These are phyloP conservation scores for Zoysia matrella DNA, from an alignment of 202 grass and related monocot genomes.

Conservation along the genomic window DNA sequence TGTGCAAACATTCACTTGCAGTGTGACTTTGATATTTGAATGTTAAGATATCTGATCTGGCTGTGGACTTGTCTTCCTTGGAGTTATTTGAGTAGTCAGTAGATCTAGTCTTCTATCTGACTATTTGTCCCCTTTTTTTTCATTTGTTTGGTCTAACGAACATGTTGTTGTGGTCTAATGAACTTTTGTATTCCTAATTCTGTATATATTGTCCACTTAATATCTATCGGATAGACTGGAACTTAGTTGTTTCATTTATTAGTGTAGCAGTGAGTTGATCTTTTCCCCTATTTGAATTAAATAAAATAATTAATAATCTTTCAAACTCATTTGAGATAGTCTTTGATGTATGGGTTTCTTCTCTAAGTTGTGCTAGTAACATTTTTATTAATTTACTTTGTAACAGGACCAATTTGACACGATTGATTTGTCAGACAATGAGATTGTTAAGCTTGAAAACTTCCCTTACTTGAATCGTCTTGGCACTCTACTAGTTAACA, in stretches of 20 bases:
- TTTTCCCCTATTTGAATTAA: background rate
- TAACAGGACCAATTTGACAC: slow-evolving; percentile 96
- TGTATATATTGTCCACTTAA: background rate
- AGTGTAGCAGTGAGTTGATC: background rate
- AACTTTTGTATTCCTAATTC: too few species aligned
- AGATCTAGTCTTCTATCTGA: background rate
- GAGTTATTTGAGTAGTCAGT: background rate
- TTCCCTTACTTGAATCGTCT: slow-evolving; percentile 94
- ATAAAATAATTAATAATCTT: background rate
- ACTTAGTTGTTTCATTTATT: background rate
- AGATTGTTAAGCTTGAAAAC: slow-evolving; percentile 99
- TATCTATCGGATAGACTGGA: too few species aligned
- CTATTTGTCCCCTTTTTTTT: background rate
- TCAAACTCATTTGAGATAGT: slow-evolving; percentile 8
- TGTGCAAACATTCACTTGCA: background rate
- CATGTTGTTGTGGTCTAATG: background rate
- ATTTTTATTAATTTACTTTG: slow-evolving; percentile 28
- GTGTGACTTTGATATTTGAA: too few species aligned
- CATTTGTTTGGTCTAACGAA: background rate
- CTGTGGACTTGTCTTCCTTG: background rate
- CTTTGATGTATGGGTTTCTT: slow-evolving; percentile 22
- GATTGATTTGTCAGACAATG: slow-evolving; percentile 95
- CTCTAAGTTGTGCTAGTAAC: slow-evolving; percentile 30
- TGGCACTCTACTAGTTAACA: slow-evolving; percentile 91
- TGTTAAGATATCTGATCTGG: background rate